Base-by-base conservation (phyloP, 352 stramenopile species). In the Globisporangium carolinianum region DNA sequence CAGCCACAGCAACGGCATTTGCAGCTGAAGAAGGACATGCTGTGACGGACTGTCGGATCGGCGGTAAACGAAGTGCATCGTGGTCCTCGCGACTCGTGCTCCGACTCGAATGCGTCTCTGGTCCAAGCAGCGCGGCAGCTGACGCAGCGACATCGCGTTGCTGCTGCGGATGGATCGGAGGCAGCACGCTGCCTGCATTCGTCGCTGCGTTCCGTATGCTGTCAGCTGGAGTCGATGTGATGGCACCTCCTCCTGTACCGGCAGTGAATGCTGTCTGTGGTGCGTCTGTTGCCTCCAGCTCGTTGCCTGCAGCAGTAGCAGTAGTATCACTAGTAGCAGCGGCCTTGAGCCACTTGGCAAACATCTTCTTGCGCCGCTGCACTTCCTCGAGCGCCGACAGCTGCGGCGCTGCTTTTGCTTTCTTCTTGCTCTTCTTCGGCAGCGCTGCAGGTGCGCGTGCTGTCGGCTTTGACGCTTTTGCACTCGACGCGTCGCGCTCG, bases 311-410 rank as follows among this genome's bases (percentile, higher is more conserved):
- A 18, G 32, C 42, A 32, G 36, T 49, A 12, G 11, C 18, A 14
- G 47, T 48, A 39, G 17, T 47, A 14, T 4, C n/a, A 15, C 5
- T 17, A 38, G 8, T 46, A 11, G 38, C 53, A 18, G 54, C 18
- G 1, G 51, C 57, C 56, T 87, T 84, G 36, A 89, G 76, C 79
- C 82, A 91, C 54, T 68, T 89, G 2, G 79, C 71, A 58, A 89
- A 90, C 71, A 89, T 80, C 37, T 77, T 71, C 56, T 86, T 86
- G 18, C 78, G 79, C 35, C 79, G 82, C 53, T 89, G 69, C 4
- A 87, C 75, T 18, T 86, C 71, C 47, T 86, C 73, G 9, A 87
- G 60, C 11, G 77, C 72, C 2, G 67, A 73, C 2, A 72, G 50
- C 36, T 61, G 59, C 14, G 62, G 36, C 15, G 61, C 61, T 74